Percentiles rank a stretch among this genome's conserved stretches.
phyloP scores from a whole-genome alignment of 495 filamentous ascomycete species.

The Aspergillus leporis region DNA sequence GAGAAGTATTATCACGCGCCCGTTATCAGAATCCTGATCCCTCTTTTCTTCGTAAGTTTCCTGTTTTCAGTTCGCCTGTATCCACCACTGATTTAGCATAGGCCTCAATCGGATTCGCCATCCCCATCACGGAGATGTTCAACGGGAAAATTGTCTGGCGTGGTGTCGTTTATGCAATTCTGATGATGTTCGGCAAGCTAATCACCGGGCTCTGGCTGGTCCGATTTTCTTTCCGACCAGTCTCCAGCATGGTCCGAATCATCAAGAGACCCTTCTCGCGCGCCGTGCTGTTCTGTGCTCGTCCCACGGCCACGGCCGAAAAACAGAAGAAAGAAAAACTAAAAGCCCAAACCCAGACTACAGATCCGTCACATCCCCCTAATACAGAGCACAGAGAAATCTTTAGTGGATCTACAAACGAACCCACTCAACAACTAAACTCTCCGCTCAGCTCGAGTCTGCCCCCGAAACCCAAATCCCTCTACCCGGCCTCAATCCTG shows the following conservation, averaged over 20 bases:
- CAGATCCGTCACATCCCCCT: neutral
- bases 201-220: conserved; percentile 66
- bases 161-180: conserved; percentile 65
- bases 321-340: conserved; percentile 7
- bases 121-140: conserved; percentile 74
- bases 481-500: conserved; percentile 61
- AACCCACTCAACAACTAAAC: neutral
- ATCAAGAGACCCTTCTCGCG: conserved; percentile 11
- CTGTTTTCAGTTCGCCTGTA: neutral
- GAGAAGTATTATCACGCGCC: conserved; percentile 54
- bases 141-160: conserved; percentile 63
- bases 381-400: neutral
- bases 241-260: conserved; percentile 10
- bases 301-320: neutral
- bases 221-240: conserved; percentile 34
- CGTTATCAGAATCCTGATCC: conserved; percentile 58
- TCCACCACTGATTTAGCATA: conserved; percentile 18
- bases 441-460: conserved; percentile 1
- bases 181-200: conserved; percentile 70
- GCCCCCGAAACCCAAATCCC: conserved; percentile 49
- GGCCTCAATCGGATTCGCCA: conserved; percentile 77
- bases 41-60: conserved; percentile 70
- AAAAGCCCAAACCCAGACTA: neutral
- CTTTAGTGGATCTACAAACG: neutral
- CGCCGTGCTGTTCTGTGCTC: conserved; percentile 13